A percentile compares a stretch with the other conserved stretches of the same genome.
These are phyloP conservation scores for Phylloboletellus chloephorus DNA, from an alignment of 1,284 basidiomycete species.

Conservation along the genomic window DNA sequence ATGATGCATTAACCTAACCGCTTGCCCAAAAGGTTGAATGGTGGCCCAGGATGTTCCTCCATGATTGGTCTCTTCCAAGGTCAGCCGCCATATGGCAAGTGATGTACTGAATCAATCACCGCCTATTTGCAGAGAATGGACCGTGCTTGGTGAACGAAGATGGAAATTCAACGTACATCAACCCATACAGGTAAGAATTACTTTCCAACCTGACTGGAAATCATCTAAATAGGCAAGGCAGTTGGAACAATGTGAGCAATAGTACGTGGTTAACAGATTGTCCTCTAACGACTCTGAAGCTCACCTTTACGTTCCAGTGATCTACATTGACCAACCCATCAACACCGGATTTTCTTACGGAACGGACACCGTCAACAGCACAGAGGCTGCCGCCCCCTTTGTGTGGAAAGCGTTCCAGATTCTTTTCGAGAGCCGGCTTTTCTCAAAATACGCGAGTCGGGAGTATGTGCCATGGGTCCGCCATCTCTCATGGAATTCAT, in stretches of 20 bases:
- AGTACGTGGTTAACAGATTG: conserved; percentile 32
- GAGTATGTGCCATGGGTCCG: conserved; percentile 37
- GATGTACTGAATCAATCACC: not conserved
- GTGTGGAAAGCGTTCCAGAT: conserved; percentile 65
- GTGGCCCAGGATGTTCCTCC: conserved; percentile 37
- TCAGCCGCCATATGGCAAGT: not conserved
- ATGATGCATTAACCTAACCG: conserved; percentile 21
- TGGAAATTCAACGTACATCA: conserved; percentile 22
- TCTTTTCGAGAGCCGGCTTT: conserved; percentile 57
- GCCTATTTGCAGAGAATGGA: conserved; percentile 22
- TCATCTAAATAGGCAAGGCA: conserved; percentile 21
- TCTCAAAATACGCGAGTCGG: conserved; percentile 51
- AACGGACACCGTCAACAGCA: conserved; percentile 50
- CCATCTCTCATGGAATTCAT: not conserved
- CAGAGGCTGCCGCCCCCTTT: conserved; percentile 41
- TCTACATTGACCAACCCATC: conserved; percentile 75
- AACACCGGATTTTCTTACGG: conserved; percentile 65
- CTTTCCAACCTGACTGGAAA: not conserved
- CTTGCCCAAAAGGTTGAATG: conserved; percentile 30
- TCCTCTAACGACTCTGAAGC: not conserved
- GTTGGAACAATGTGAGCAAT: conserved; percentile 69
- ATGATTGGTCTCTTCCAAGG: conserved; percentile 45
- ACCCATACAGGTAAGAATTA: conserved; percentile 28
- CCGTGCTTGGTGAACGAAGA: conserved; percentile 29
- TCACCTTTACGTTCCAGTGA: conserved; percentile 38